phyloP scores from a whole-genome alignment of 139 green algal species.

The Auxenochlorella pyrenoidosa region DNA sequence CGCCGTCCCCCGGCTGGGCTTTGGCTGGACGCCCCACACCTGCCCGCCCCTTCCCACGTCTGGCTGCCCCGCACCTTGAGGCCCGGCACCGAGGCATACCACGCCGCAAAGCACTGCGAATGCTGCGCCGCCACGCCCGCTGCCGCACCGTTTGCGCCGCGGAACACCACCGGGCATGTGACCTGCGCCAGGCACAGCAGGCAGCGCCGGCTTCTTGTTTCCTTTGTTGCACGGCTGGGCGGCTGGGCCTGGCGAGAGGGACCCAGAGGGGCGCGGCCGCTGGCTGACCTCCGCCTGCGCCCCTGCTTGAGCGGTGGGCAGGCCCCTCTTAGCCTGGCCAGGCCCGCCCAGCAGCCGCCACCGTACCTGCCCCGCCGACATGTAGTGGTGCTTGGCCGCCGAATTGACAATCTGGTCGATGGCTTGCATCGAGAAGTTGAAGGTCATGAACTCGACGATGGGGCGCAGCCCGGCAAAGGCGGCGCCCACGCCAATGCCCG shows the following conservation, averaged over 20 bases:
- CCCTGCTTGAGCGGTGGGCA: no score
- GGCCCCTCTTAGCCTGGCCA: no score
- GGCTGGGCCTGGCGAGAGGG: no score
- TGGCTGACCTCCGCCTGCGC: no score
- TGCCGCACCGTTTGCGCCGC: constrained; percentile 97
- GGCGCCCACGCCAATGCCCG: constrained; percentile 93
- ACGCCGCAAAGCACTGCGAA: constrained; percentile 98
- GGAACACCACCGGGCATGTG: constrained; percentile 95
- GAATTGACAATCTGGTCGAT: constrained; percentile 99
- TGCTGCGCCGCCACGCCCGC: constrained; percentile 98
- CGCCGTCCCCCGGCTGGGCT: no score
- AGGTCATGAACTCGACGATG: constrained; percentile 99
- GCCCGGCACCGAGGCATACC: constrained; percentile 93
- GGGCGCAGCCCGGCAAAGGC: constrained; percentile 92
- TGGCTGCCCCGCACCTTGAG: no score
- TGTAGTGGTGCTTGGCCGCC: constrained; percentile 98
- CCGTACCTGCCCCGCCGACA: constrained; percentile 88
- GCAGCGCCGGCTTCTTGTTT: no score
- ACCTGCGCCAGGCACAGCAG: constrained; percentile 55
- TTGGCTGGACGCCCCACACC: no score
- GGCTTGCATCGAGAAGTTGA: constrained; percentile 99
- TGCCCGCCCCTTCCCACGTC: no score
- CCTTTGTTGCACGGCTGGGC: no score
- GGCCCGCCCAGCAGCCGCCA: no score
- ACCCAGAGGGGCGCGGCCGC: no score